These are phyloP conservation scores for Aethionema arabicum DNA, from an alignment of 345 rosid species.

Conservation along the genomic window DNA sequence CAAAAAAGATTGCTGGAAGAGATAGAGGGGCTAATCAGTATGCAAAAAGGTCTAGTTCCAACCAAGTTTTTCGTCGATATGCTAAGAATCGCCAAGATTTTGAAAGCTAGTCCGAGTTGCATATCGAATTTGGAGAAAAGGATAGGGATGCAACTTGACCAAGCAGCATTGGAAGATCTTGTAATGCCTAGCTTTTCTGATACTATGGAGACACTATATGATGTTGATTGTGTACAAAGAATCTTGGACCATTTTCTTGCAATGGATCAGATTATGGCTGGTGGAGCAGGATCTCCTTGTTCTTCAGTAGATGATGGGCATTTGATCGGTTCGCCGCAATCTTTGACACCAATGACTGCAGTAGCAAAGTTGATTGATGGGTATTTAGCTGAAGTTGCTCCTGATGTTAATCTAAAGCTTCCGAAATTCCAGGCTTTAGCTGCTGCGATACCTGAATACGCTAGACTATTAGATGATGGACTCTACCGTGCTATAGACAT, in stretches of 20 bases:
- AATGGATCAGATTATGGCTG: slow-evolving; percentile 65
- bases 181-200: slow-evolving; percentile 87
- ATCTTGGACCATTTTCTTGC: slow-evolving; percentile 85
- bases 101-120: slow-evolving; percentile 63
- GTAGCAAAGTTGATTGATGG: slow-evolving; percentile 98
- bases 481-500: slow-evolving; percentile 95
- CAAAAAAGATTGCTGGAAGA: slow-evolving; percentile 79
- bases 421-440: slow-evolving; percentile 92
- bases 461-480: slow-evolving; percentile 90
- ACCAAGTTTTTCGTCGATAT: slow-evolving; percentile 81
- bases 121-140: slow-evolving; percentile 71
- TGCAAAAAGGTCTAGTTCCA: slow-evolving; percentile 77
- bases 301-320: slow-evolving; percentile 77
- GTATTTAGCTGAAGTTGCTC: slow-evolving; percentile 95
- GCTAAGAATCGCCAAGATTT: slow-evolving; percentile 78
- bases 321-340: slow-evolving; percentile 72
- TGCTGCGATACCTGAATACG: slow-evolving; percentile 85
- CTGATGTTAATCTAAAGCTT: slow-evolving; percentile 89
- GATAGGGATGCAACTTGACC: slow-evolving; percentile 96
- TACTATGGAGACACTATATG: slow-evolving; percentile 86
- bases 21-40: slow-evolving; percentile 64
- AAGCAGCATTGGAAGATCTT: slow-evolving; percentile 90
- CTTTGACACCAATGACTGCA: slow-evolving; percentile 70
- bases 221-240: slow-evolving; percentile 86
- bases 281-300: slow-evolving; percentile 74